These are phyloP conservation scores for Stevia rebaudiana DNA, from an alignment of 140 eudicot genomes.

Conservation along the genomic window DNA sequence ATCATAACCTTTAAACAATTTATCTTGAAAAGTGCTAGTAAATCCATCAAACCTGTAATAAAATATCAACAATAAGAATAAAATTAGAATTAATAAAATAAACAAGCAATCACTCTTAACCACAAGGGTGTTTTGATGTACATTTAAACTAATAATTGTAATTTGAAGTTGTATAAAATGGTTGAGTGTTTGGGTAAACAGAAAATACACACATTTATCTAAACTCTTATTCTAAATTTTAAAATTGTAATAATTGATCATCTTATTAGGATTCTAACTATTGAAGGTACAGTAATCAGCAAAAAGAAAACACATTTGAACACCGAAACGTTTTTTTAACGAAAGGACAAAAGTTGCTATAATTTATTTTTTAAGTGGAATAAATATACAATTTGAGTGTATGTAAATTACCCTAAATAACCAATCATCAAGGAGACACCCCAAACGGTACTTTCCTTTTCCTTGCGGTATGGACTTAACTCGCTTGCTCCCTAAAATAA, in stretches of 20 bases:
- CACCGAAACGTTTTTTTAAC: neutral
- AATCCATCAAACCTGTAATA: conserved; percentile 62
- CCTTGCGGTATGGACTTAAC: conserved; percentile 60
- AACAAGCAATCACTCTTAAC: neutral
- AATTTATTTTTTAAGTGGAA: no score
- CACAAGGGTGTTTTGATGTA: neutral
- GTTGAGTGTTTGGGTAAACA: no score
- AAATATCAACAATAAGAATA: conserved; percentile 11
- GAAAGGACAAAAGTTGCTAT: no score
- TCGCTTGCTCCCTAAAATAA: conserved; percentile 64
- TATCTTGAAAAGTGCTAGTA: conserved; percentile 96
- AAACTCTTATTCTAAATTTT: neutral
- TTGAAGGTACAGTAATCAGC: neutral
- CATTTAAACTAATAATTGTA: neutral
- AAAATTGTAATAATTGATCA: neutral
- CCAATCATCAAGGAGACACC: conserved; percentile 94
- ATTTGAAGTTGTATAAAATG: neutral
- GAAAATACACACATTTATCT: no score
- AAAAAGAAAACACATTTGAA: neutral
- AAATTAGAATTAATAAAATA: neutral
- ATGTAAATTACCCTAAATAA: conserved; percentile 72
- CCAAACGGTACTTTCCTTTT: conserved; percentile 93
- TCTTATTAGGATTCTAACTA: neutral
- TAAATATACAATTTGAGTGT: neutral
- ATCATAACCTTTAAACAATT: conserved; percentile 92